Evolutionary conservation across 768 basidiomycete species (phyloP), one percentile per base, ranked within the genome.

Genomic region (Pholiota conissans): DNA sequence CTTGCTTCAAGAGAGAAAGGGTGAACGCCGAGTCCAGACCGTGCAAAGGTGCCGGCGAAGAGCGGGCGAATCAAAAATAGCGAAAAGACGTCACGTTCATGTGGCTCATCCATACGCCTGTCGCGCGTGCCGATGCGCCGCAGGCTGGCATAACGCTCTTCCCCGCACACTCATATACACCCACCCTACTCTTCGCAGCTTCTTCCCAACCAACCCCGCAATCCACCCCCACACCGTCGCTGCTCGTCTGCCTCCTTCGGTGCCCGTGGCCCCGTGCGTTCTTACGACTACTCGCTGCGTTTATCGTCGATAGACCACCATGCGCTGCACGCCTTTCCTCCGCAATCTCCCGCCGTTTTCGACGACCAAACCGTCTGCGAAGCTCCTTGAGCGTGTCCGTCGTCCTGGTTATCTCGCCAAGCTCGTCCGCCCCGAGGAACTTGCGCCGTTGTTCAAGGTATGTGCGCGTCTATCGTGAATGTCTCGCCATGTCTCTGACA

Each of bases 371-470:
- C 56, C 48, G 45, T 59, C 28, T 11, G 68, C 76, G 24, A 72
- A 72, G 8, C 72, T 80, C n/a, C 67, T 64, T 18, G 77, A 79
- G 50, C 75, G 79, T 13, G 77, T 79, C 10, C 69, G 75, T 1
- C 65, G 77, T 50, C 75, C 77, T 42, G 69, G 71, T 9, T 71
- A 72, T 51, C 56, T 77, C 48, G 66, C 67, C 29, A 77, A 73
- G 62, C 63, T 79, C 16, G 69, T 75, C 0, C 56, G 64, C 1
- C 65, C 79, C 1, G 66, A 69, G 40, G 79, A 78, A 40, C 66
- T 80, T 1, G 77, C 72, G 0, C 76, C 74, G 16, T 52, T 78
- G 42, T 78, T 79, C 69, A 72, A 77, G 72, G 77, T 76, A 27
- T 10, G 61, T 42, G 3, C 18, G 13, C 22, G 42, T 45, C 10